These are phyloP conservation scores for Flaveria trinervia DNA, from an alignment of 129 eudicot genomes.

Conservation along the genomic window DNA sequence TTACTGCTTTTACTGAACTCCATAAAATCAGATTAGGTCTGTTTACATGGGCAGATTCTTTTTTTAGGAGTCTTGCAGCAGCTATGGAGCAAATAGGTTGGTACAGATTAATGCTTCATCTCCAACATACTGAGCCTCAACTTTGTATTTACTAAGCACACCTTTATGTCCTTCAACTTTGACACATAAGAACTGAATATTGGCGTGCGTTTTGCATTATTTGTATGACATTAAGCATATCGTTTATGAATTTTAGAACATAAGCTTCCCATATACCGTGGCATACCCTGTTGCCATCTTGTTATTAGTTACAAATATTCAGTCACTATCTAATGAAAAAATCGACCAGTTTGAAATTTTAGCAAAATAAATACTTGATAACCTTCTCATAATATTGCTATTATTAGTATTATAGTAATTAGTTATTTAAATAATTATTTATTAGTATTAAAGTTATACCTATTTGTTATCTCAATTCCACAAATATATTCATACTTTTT, in stretches of 20 bases:
- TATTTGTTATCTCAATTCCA: background rate
- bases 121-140: conserved; percentile 3
- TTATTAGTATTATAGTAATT: background rate
- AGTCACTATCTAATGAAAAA: background rate
- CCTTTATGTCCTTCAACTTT: conserved; percentile 7
- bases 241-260: background rate
- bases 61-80: conserved; percentile 56
- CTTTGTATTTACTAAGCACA: conserved; percentile 8
- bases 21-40: conserved; percentile 51
- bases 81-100: conserved; percentile 66
- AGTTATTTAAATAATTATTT: background rate
- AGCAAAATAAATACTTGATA: background rate
- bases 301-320: background rate
- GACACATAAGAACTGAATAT: conserved; percentile 11
- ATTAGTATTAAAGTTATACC: background rate
- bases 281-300: background rate
- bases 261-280: background rate
- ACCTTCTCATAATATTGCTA: background rate
- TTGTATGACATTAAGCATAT: conserved; percentile 1
- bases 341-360: background rate
- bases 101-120: conserved; percentile 25
- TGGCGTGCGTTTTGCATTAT: background rate
- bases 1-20: conserved; percentile 60
- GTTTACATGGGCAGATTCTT: conserved; percentile 49
- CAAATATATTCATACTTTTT: background rate